These are phyloP conservation scores for Arabidopsis lyrata DNA, from an alignment of 441 rosid species.

Conservation along the genomic window DNA sequence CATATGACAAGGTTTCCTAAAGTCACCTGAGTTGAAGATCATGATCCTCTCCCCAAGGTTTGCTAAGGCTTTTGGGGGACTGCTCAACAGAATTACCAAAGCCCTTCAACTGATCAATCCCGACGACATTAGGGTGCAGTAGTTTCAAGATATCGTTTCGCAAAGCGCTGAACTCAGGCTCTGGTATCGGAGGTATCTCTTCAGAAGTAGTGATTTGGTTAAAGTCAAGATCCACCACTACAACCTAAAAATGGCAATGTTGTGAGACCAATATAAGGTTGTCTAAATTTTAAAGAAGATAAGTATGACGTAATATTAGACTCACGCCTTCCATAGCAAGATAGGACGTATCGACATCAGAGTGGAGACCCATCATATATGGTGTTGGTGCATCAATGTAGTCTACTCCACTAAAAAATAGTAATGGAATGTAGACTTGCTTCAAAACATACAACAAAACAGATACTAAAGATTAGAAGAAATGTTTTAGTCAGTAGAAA, in stretches of 20 bases:
- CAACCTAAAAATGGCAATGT: conserved; percentile 69
- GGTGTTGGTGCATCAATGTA: conserved; percentile 99
- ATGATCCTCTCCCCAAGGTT: conserved; percentile 97
- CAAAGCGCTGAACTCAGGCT: conserved; percentile 87
- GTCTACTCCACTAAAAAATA: conserved; percentile 99
- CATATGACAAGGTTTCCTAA: conserved; percentile 43
- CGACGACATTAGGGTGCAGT: conserved; percentile 86
- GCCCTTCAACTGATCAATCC: conserved; percentile 86
- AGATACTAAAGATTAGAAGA: conserved; percentile 56
- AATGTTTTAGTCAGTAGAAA: conserved; percentile 30
- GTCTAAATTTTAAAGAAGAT: conserved; percentile 22
- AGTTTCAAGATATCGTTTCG: conserved; percentile 82
- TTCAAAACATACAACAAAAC: conserved; percentile 70
- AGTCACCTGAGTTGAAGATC: conserved; percentile 93
- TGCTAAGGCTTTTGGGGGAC: conserved; percentile 61
- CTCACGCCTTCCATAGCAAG: conserved; percentile 98
- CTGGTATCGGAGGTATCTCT: conserved; percentile 96
- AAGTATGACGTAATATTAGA: conserved; percentile 35
- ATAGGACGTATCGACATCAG: conserved; percentile 85
- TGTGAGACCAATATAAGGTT: conserved; percentile 31
- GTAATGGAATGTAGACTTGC: conserved; percentile 99
- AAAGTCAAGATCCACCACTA: conserved; percentile 94
- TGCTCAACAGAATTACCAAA: conserved; percentile 66
- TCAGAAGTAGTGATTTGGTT: conserved; percentile 88
- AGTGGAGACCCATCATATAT: conserved; percentile 99